Evolutionary conservation across 83 land plant genomes (phyloP), one percentile per base, ranked within the genome.

Genomic region (Diphasiastrum complanatum): DNA sequence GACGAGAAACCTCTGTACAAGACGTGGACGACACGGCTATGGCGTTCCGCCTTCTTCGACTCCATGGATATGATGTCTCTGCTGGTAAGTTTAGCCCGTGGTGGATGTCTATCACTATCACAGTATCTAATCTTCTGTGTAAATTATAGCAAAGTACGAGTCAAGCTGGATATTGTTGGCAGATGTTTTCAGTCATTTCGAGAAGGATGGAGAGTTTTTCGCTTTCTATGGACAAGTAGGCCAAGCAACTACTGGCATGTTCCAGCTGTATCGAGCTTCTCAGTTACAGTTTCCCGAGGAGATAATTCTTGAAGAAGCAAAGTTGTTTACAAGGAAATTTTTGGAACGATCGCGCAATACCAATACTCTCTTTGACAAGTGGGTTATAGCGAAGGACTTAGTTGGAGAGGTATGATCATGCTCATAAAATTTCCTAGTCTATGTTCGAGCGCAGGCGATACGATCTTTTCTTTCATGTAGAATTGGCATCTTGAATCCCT

Each of bases 321-420:
- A 31, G 14, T 19, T 45, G 5, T 70, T 36, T 18, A 30, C 75
- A 8, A 18, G 30, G 1, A 40, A 47, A 23, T 70, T 63, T 40
- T 22, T 75, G 47, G 28, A 25, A 29, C 51, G 45, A 5, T 29
- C 40, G 45, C 12, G 46, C 8, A 20, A 64, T n/a, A n/a, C n/a
- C 24, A 57, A 64, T 22, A 40, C 54, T 0, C 32, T 64, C 4
- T 27, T 64, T 4, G 78, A 75, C 43, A 75, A 75, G n/a, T 71
- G 76, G 78, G 49, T 67, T 29, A 24, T 71, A 25, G 47, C 35
- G 28, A 75, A 74, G 6, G 67, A 55, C 31, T 35, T 74, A 23
- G 60, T 29, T 25, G 67, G 67, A 70, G 77, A 74, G 77, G 77
- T 74, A 67, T 49, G n/a, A n/a, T n/a, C n/a, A n/a, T n/a, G n/a